A percentile compares a stretch with the other conserved stretches of the same genome.
These are phyloP conservation scores for Ajuga chamaepitys DNA, from an alignment of 257 asterid genomes.

Conservation along the genomic window DNA sequence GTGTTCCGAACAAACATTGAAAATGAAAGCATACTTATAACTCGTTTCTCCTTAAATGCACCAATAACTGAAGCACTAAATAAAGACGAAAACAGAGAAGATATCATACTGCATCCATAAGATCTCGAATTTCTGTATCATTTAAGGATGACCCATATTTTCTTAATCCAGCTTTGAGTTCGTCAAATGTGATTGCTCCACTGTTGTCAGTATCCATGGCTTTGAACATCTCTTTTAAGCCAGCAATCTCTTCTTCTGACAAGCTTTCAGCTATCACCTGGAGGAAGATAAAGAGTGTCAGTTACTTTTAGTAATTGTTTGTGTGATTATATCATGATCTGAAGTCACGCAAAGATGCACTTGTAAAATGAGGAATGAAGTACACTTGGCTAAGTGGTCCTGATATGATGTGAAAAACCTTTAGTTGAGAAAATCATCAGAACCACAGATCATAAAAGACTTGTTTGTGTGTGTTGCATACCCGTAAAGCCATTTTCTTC, in stretches of 20 bases:
- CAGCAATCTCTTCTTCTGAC: constrained; percentile 95
- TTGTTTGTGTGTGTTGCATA: constrained; percentile 17
- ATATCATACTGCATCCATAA: constrained; percentile 78
- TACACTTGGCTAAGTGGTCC: not conserved
- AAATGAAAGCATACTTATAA: not conserved
- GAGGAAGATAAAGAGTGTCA: constrained; percentile 11
- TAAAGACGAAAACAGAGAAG: not conserved
- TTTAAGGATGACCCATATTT: constrained; percentile 84
- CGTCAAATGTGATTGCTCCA: constrained; percentile 92
- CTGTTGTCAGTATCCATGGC: constrained; percentile 94
- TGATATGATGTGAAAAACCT: not conserved
- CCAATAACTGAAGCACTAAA: not conserved
- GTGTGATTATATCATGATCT: constrained; percentile 11
- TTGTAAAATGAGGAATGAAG: not conserved
- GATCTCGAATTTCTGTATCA: constrained; percentile 85
- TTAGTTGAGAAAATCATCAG: not conserved
- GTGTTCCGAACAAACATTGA: not conserved
- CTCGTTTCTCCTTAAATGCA: not conserved
- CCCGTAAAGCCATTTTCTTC: constrained; percentile 84
- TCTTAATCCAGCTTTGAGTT: constrained; percentile 87
- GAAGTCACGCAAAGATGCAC: not conserved
- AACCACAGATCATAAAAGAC: not conserved
- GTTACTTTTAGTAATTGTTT: not conserved
- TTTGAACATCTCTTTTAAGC: constrained; percentile 82
- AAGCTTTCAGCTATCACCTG: constrained; percentile 95